phyloP scores from a whole-genome alignment of 495 filamentous ascomycete genomes.

The Filosporella fistucella region DNA sequence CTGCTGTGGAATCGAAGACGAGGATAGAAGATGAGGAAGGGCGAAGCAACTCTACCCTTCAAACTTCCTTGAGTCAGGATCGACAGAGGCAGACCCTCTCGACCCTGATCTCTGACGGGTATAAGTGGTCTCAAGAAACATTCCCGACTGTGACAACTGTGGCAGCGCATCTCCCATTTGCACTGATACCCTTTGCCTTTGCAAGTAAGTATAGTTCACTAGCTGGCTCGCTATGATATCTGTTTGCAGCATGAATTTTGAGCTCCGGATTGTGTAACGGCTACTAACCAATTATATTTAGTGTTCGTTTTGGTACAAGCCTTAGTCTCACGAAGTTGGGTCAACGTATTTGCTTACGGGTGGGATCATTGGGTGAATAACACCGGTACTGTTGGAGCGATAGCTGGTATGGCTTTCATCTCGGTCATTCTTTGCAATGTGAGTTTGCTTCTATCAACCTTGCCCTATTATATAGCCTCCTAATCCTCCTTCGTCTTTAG shows the following conservation, averaged over 20 bases:
- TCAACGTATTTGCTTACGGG: slow-evolving; percentile 59
- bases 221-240: too few species aligned
- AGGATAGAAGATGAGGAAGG: too few species aligned
- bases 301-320: slow-evolving; percentile 68
- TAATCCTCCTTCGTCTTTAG: slow-evolving; percentile 29
- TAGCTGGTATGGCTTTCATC: slow-evolving; percentile 64
- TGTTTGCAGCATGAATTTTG: too few species aligned
- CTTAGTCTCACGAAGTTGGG: slow-evolving; percentile 63
- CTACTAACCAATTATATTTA: too few species aligned
- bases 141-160: slow-evolving; percentile 63
- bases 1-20: too few species aligned
- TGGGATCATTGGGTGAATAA: slow-evolving; percentile 65
- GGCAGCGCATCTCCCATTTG: slow-evolving; percentile 52
- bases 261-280: too few species aligned
- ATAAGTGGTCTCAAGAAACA: slow-evolving; percentile 56
- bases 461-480: not conserved
- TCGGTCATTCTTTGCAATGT: slow-evolving; percentile 66
- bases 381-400: slow-evolving; percentile 57
- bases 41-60: too few species aligned
- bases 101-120: slow-evolving; percentile 46
- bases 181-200: slow-evolving; percentile 60
- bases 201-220: too few species aligned
- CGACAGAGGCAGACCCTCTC: slow-evolving; percentile 4
- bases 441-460: slow-evolving; percentile 27
- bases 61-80: too few species aligned